phyloP scores from a whole-genome alignment of 768 basidiomycete genomes.

The Suillus variegatus region DNA sequence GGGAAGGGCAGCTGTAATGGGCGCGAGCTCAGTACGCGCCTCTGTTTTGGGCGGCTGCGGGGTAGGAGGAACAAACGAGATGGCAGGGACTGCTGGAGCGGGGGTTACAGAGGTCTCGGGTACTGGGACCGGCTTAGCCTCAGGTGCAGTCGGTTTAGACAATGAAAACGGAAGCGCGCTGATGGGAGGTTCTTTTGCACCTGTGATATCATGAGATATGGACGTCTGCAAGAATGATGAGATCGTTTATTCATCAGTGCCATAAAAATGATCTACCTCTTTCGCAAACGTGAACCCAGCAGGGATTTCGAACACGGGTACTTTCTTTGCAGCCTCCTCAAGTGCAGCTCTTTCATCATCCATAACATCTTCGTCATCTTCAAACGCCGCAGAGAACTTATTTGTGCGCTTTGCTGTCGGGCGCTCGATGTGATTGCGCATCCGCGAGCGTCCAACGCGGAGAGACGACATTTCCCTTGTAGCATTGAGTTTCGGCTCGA shows the following conservation, averaged over 20 bases:
- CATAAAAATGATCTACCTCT: constrained; percentile 42
- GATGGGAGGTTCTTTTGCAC: constrained; percentile 69
- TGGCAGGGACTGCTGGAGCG: constrained; percentile 18
- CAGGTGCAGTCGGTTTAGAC: constrained; percentile 33
- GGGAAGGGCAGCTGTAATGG: constrained; percentile 13
- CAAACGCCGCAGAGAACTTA: constrained; percentile 69
- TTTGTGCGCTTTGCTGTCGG: constrained; percentile 49
- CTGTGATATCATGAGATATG: constrained; percentile 40
- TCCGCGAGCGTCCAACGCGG: constrained; percentile 65
- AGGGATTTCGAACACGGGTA: constrained; percentile 60
- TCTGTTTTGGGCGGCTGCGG: constrained; percentile 23
- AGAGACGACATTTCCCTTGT: constrained; percentile 48
- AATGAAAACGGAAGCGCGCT: constrained; percentile 66
- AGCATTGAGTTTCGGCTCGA: constrained; percentile 20
- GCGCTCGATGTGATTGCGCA: constrained; percentile 61
- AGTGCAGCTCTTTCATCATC: constrained; percentile 43
- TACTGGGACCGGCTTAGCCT: constrained; percentile 16
- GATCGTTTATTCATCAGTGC: background rate
- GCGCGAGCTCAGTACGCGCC: constrained; percentile 16
- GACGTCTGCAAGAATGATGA: constrained; percentile 28
- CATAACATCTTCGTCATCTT: constrained; percentile 47
- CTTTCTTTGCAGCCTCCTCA: constrained; percentile 56
- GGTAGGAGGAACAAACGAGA: constrained; percentile 27
- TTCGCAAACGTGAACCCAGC: constrained; percentile 69
- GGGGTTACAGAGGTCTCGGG: constrained; percentile 12